A percentile compares a stretch with the other conserved stretches of the same genome.
Evolutionary conservation across 2,329 filamentous ascomycete species (phyloP).

Genomic region (Penicillium sp.): DNA sequence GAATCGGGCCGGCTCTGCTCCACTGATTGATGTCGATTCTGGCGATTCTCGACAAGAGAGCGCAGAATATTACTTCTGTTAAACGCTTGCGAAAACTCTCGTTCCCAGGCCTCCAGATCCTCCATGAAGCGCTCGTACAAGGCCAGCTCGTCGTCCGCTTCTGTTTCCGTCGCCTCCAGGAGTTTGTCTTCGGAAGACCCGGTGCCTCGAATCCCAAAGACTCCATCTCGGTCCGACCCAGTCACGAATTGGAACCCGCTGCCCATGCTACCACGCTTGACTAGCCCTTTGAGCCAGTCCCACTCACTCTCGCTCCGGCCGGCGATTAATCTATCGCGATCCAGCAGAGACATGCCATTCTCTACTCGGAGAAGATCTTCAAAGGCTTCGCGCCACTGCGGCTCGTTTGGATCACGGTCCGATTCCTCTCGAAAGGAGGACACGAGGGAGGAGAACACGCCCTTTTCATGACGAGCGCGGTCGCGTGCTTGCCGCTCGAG

Average conservation of each 20-base stretch:
- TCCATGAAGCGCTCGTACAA: constrained; percentile 54
- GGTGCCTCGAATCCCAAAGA: constrained; percentile 23
- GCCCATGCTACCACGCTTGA: constrained; percentile 46
- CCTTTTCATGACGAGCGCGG: constrained; percentile 27
- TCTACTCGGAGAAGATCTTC: constrained; percentile 58
- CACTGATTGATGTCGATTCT: constrained; percentile 18
- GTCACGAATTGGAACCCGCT: constrained; percentile 39
- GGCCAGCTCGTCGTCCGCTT: constrained; percentile 53
- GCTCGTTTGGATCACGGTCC: constrained; percentile 37
- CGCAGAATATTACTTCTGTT: constrained; percentile 38
- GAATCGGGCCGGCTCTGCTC: constrained; percentile 20
- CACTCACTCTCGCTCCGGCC: constrained; percentile 34
- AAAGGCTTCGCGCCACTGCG: constrained; percentile 59
- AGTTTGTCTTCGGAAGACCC: constrained; percentile 8
- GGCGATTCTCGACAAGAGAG: constrained; percentile 37
- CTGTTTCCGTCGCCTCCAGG: constrained; percentile 13
- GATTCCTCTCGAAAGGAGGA: constrained; percentile 33
- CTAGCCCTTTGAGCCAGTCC: constrained; percentile 44
- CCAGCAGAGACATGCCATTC: constrained; percentile 46
- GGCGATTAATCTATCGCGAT: constrained; percentile 28
- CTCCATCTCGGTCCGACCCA: constrained; percentile 23
- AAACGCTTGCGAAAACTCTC: constrained; percentile 30
- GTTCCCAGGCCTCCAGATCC: constrained; percentile 37
- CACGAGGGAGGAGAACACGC: constrained; percentile 38
- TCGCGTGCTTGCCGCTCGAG: constrained; percentile 50